Evolutionary conservation across 2,329 filamentous ascomycete genomes (phyloP), one percentile per base, ranked within the genome.

Genomic region (Sporothrix luriei): DNA sequence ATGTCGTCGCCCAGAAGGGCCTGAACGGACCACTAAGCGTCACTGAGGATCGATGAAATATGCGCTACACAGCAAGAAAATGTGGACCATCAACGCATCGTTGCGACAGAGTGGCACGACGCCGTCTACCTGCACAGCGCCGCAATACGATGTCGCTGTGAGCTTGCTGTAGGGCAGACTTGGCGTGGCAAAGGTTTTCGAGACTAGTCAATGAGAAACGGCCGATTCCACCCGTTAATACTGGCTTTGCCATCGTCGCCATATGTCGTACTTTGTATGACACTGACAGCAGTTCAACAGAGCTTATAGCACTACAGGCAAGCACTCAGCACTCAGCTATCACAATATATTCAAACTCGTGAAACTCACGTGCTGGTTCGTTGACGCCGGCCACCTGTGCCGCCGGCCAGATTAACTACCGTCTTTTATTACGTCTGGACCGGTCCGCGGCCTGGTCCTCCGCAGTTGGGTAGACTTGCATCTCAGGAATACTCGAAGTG

Each of bases 311-410:
- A 29, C 11, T 5, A 16, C 21, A 13, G 51, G 11, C 11, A 26
- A 40, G 16, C 29, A 29, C 13, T 57, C 54, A 40, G 16, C 29
- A 29, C 13, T 57, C 54, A 21, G 4, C 54, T 57, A 9, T 6
- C 40, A 43, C 10, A 1, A 13, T 16, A 2, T 43, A 43, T 43
- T 11, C 11, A 43, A 13, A 13, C 40, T 43, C 40, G 14, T 2
- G 40, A 10, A 5, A 13, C 14, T 43, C 14, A 43, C 40, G 40
- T 68, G 52, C 66, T 57, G 9, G 40, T 14, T 24, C 7, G 66
- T 16, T 13, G 66, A 68, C 52, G 66, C 66, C 40, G 57, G 33
- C 40, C 59, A 46, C 55, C 66, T 71, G 16, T 59, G n/a, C 48
- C 49, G n/a, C 14, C 9, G 21, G 49, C n/a, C 64, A 43, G 14